Evolutionary conservation across 2,329 filamentous ascomycete genomes (phyloP), one percentile per base, ranked within the genome.

Genomic region (Leptographium lundbergii): DNA sequence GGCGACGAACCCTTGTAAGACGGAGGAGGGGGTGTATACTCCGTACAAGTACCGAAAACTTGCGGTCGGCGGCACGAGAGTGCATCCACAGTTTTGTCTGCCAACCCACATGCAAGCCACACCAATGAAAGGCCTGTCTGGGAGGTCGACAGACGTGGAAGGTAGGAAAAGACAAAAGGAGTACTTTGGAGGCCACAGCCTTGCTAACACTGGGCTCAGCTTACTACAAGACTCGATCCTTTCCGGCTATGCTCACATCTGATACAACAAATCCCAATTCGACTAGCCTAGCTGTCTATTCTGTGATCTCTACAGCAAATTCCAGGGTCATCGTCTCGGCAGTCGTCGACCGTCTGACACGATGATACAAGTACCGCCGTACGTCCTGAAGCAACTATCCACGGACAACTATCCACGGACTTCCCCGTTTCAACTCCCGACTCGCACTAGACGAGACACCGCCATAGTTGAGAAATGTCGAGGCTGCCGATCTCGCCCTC

Each of bases 381-480:
- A 58, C 6, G 27, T 36, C 39, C 14, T 68, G 22, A 24, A 59
- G 1, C 25, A n/a, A 4, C 64, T 64, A 55, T 75, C 0, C 55
- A 22, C 0, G 74, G 74, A 59, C 67, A n/a, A n/a, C n/a, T 7
- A 55, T 75, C 0, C 55, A 22, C 0, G 74, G 74, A 59, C 67
- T 75, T 1, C 67, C 71, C 19, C 66, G 70, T 56, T 77, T 75
- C 51, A 62, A 64, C 19, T 67, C 67, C 58, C 66, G 67, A 1
- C 64, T 61, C 3, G 71, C 73, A 0, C 70, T 66, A 14, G 19
- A 13, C 13, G 13, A 24, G 56, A 67, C 67, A 10, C 65, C 63
- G 11, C 63, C 65, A 0, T 27, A 72, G 5, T 65, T 69, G 52
- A 66, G 68, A 24, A 60, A 62, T 1, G 67, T 71, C 54, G 63